Evolutionary conservation across 108 stramenopile genomes (phyloP), one percentile per base, ranked within the genome.

Genomic region (Skeletonema marinoi): DNA sequence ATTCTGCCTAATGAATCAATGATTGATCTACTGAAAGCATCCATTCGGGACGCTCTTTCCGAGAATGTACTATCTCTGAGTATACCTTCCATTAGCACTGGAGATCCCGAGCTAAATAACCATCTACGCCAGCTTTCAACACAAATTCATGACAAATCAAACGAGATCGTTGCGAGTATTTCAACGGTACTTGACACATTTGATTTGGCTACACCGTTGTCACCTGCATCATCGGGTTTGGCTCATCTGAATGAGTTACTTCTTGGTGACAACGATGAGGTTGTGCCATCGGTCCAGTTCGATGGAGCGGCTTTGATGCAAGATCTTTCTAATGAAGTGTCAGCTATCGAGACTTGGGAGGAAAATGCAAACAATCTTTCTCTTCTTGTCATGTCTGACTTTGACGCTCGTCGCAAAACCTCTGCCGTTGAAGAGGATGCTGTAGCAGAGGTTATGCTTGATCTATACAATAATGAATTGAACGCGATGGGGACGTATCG

Each of bases 341-440:
- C 42, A 9, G 41, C 61, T 41, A 59, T 82, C 21, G 60, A 72
- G n/a, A 48, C 81, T 17, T 82, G 81, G 81, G 62, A 82, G 63
- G 61, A 14, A 6, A 75, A 82, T 66, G 75, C 70, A 30, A 66
- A 73, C 42, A 76, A 82, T 25, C 75, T 82, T 9, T 60, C 81
- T 1, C 36, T 33, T 30, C 75, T 82, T 33, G 81, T 75, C 19
- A 39, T 76, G 10, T 60, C 62, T 8, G 75, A 70, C 3, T 82
- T 82, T 31, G 63, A 70, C 42, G 41, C 44, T 73, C 60, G 75
- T 14, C 75, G 76, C 25, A 36, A 66, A 32, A 29, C 74, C 1
- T 41, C 70, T 8, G 39, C 46, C 64, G 32, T 75, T 29, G 61
- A 35, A 42, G 61, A 66, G 39, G 65, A 64, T 21, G 14, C 6